Evolutionary conservation across 2,329 filamentous ascomycete genomes (phyloP).

Genomic region (Akanthomyces dipterigenus): DNA sequence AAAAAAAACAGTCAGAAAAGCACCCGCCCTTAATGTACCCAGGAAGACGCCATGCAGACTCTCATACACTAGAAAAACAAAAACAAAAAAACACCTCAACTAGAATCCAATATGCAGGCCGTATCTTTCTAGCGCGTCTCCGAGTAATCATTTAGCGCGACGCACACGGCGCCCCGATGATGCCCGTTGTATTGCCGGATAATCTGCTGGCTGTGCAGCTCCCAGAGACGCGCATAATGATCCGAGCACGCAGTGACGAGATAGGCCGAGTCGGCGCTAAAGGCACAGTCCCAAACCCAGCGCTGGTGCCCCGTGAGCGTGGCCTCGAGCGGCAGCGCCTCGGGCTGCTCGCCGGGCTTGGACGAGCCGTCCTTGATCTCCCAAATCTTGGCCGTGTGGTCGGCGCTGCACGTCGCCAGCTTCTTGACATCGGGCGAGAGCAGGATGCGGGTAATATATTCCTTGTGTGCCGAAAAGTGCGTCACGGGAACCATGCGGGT

Average conservation of each 20-base stretch:
- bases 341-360: constrained; percentile 29
- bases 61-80: background rate
- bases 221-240: constrained; percentile 89
- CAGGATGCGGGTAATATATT: constrained; percentile 87
- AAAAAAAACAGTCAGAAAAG: background rate
- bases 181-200: constrained; percentile 95
- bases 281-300: constrained; percentile 97
- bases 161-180: constrained; percentile 84
- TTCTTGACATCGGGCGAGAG: constrained; percentile 92
- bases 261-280: constrained; percentile 88
- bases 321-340: constrained; percentile 73
- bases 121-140: constrained; percentile 39
- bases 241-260: constrained; percentile 89
- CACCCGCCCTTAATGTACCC: background rate
- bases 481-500: constrained; percentile 82
- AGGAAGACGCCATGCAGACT: constrained; percentile 4
- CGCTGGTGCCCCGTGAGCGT: constrained; percentile 86
- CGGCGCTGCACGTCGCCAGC: constrained; percentile 85
- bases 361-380: constrained; percentile 68
- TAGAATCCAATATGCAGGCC: background rate
- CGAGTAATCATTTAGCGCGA: constrained; percentile 83
- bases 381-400: constrained; percentile 96
- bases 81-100: background rate
- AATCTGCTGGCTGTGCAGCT: constrained; percentile 76
- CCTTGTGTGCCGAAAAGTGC: constrained; percentile 83